Evolutionary conservation across 441 rosid genomes (phyloP).

Genomic region (Gossypium schwendimanii): DNA sequence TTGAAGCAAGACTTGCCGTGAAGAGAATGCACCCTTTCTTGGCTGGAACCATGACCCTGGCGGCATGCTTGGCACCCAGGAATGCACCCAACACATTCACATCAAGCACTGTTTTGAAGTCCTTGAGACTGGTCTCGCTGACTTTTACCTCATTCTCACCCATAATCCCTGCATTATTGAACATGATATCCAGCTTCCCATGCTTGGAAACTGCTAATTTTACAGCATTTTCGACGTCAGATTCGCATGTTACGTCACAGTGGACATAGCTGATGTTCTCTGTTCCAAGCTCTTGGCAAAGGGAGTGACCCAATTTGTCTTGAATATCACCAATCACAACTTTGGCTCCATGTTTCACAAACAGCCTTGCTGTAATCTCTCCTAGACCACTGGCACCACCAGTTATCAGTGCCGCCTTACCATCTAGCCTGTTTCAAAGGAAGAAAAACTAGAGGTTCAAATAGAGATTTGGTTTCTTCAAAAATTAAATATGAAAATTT

Average conservation of each 20-base stretch:
- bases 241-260: slow-evolving; percentile 22
- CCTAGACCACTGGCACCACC: slow-evolving; percentile 47
- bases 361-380: slow-evolving; percentile 24
- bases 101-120: slow-evolving; percentile 11
- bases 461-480: neutral
- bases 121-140: neutral
- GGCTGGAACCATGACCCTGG: slow-evolving; percentile 23
- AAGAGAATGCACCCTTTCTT: slow-evolving; percentile 30
- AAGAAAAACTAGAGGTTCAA: neutral
- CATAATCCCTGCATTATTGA: slow-evolving; percentile 35
- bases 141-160: neutral
- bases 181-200: slow-evolving; percentile 47
- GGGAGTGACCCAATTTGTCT: slow-evolving; percentile 30
- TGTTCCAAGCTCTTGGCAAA: slow-evolving; percentile 17
- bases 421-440: slow-evolving; percentile 23
- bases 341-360: slow-evolving; percentile 37
- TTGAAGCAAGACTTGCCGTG: slow-evolving; percentile 22
- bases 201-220: slow-evolving; percentile 29
- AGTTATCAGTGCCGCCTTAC: slow-evolving; percentile 41
- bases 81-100: slow-evolving; percentile 18
- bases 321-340: slow-evolving; percentile 40
- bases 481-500: neutral
- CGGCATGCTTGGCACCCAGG: slow-evolving; percentile 25
- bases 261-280: slow-evolving; percentile 30
- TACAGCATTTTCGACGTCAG: slow-evolving; percentile 24